phyloP scores from a whole-genome alignment of 148 eudicot species.

The Rhododendron williamsianum region DNA sequence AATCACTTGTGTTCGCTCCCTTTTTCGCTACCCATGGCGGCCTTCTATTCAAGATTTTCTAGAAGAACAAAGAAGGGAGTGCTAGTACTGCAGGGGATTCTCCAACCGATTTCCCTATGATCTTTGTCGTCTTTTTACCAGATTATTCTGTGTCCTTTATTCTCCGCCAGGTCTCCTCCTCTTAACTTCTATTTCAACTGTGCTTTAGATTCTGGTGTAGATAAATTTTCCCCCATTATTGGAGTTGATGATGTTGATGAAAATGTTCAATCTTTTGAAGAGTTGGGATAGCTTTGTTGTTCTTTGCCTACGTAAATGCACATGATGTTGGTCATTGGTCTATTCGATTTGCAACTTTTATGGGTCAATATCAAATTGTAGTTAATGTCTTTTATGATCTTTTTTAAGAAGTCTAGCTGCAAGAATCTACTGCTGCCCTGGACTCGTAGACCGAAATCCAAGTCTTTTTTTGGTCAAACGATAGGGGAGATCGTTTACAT shows the following conservation, averaged over 20 bases:
- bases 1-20: slow-evolving; percentile 91
- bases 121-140: background rate
- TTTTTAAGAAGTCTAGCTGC: background rate
- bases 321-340: background rate
- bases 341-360: background rate
- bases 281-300: background rate
- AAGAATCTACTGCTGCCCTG: background rate
- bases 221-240: background rate
- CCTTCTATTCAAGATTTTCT: slow-evolving; percentile 74
- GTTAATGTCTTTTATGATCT: background rate
- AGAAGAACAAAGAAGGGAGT: slow-evolving; percentile 5
- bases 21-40: slow-evolving; percentile 95
- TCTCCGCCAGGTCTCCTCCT: background rate
- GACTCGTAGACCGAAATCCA: background rate
- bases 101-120: background rate
- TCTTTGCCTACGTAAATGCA: background rate
- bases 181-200: background rate
- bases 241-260: slow-evolving; percentile 7
- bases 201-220: background rate
- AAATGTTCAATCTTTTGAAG: background rate
- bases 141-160: background rate
- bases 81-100: background rate
- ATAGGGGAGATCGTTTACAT: no score
- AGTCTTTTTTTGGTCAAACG: no score
- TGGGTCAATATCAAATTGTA: background rate